These are phyloP conservation scores for Physaria fendleri DNA, from an alignment of 345 rosid species.

Conservation along the genomic window DNA sequence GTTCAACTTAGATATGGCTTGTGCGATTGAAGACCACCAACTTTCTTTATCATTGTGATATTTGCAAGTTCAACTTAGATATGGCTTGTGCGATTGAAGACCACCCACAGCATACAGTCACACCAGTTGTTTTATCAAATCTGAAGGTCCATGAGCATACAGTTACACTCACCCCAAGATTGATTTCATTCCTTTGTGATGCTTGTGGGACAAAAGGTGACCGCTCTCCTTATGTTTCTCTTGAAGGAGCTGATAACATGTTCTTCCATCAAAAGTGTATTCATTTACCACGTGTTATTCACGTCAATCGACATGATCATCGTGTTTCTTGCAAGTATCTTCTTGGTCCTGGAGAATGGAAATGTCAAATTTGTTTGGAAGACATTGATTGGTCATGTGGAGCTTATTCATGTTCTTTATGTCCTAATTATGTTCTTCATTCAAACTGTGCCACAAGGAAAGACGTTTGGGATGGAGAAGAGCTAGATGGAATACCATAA, in stretches of 20 bases:
- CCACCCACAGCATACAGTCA: too few relatives aligned
- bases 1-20: not conserved
- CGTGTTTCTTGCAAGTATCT: conserved; percentile 2
- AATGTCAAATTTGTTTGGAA: not conserved
- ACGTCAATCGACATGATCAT: not conserved
- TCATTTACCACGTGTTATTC: not conserved
- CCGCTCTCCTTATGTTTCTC: not conserved
- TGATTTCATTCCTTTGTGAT: conserved; percentile 10
- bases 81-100: not conserved
- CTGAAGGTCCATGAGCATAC: conserved; percentile 20
- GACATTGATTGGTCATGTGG: conserved; percentile 12
- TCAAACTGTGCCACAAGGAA: not conserved
- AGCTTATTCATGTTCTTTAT: not conserved
- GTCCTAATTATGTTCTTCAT: not conserved
- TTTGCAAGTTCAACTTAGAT: conserved; percentile 13
- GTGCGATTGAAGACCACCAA: not conserved
- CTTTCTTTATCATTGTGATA: conserved; percentile 11
- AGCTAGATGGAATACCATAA: conserved; percentile 7
- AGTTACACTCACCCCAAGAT: not conserved
- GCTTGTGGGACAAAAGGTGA: conserved; percentile 16
- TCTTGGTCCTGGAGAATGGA: conserved; percentile 2
- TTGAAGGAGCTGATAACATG: not conserved
- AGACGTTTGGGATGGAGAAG: not conserved
- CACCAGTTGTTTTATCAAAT: not conserved
- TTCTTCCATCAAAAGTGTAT: not conserved